Base-by-base conservation (phyloP, 2,329 filamentous ascomycete genomes). In the Incumbomyces delicatus region DNA sequence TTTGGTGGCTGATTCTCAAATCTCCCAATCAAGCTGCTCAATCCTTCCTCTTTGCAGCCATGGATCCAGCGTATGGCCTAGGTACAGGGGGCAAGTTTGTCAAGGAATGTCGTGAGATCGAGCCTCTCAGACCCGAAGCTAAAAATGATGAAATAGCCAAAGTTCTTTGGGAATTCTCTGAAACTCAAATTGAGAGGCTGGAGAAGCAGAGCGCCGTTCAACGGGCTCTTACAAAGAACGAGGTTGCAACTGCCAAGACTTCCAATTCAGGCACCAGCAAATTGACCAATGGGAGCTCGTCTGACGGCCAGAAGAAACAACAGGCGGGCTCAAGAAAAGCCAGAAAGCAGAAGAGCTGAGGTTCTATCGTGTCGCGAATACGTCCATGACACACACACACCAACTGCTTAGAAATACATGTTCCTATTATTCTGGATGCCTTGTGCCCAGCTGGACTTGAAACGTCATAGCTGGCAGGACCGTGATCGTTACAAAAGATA, bases 1-100 rank as follows among this genome's bases (percentile, higher is more conserved):
- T 94, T 0, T 87, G 85, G 63, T 96, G 90, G 87, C 65, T 98
- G 17, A 64, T 95, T 1, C 71, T 98, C 44, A 96, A 98, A 66
- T 89, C 85, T 30, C 78, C 88, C 0, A 68, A 81, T 44, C 81
- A 85, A 67, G 92, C 87, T 2, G 86, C 90, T 0, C 89, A 98
- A 66, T 88, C 85, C 4, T 80, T 96, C 39, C 69, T 96, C 7
- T 83, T 82, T 55, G 89, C 89, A 0, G 81, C 81, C 1, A 94
- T 95, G 86, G 89, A 95, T 46, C 76, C 76, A 2, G 71, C 74
- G 2, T 77, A 88, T 42, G 79, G 76, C 3, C 74, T 81, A 30
- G 78, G 75, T 1, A 59, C 66, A 1, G 85, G 85, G 7, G 85
- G 83, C 0, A 81, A 76, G 60, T 62, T 94, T 41, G 74, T 98